Conservation (phyloP, 768 basidiomycete genomes). For the Amyloporia xantha region DNA sequence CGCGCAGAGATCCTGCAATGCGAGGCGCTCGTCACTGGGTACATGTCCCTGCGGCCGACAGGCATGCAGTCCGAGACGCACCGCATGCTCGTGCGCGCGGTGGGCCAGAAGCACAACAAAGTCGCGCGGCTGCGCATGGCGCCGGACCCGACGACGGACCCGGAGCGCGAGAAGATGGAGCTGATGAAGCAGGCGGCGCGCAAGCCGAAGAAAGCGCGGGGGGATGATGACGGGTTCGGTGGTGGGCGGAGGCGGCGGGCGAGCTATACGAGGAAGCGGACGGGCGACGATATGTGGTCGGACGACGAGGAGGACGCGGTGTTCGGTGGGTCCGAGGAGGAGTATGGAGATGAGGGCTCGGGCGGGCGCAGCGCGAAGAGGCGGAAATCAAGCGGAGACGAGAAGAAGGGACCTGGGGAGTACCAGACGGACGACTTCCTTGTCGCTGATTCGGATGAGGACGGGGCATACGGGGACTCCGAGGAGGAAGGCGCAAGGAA, state of each 20-base stretch:
- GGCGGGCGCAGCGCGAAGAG: constrained; percentile 33
- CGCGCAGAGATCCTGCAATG: constrained; percentile 81
- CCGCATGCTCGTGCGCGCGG: constrained; percentile 79
- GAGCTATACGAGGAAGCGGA: constrained; percentile 31
- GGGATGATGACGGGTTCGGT: constrained; percentile 41
- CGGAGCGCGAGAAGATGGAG: constrained; percentile 68
- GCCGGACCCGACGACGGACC: constrained; percentile 70
- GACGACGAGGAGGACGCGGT: constrained; percentile 64
- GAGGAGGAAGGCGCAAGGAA: constrained; percentile 17
- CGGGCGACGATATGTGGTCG: constrained; percentile 48
- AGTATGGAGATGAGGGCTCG: constrained; percentile 57
- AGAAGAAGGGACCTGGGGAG: constrained; percentile 52
- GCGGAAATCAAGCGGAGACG: constrained; percentile 26
- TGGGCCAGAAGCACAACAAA: constrained; percentile 80
- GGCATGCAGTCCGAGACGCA: constrained; percentile 90
- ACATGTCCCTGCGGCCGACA: constrained; percentile 78
- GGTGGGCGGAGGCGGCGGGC: constrained; percentile 42
- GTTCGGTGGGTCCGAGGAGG: constrained; percentile 33
- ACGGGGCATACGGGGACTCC: constrained; percentile 33
- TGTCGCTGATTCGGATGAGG: constrained; percentile 75
- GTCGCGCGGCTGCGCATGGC: constrained; percentile 74
- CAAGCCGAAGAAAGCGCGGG: constrained; percentile 55
- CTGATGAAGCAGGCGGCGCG: constrained; percentile 55
- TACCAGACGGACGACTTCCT: constrained; percentile 85
- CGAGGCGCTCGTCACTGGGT: constrained; percentile 76